A percentile compares a stretch with the other conserved stretches of the same genome.
Evolutionary conservation across 2,329 filamentous ascomycete species (phyloP).

Genomic region (Fusarium chuoi): DNA sequence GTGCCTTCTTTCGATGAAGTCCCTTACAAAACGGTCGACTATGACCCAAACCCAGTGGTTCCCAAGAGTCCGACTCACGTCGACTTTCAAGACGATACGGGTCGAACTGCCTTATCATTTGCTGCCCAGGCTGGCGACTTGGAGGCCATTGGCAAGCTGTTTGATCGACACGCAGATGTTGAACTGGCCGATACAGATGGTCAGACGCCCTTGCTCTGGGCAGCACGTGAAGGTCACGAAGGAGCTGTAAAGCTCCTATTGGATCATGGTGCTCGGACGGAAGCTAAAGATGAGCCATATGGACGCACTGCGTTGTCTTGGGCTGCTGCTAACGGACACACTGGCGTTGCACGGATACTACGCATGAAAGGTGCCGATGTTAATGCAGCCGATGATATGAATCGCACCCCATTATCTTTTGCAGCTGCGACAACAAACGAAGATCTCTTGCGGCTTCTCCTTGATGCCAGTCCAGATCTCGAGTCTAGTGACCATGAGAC

Average conservation of each 20-base stretch:
- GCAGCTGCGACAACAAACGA: not conserved
- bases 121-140: not conserved
- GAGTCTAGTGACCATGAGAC: accelerated
- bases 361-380: not conserved
- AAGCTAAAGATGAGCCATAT: not conserved
- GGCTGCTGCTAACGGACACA: not conserved
- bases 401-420: not conserved
- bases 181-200: not conserved
- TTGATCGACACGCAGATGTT: not conserved
- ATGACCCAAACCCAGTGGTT: not conserved
- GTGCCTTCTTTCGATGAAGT: not conserved
- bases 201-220: not conserved
- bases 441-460: not conserved
- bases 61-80: not conserved
- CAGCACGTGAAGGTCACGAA: not conserved
- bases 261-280: not conserved
- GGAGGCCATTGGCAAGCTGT: not conserved
- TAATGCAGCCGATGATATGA: not conserved
- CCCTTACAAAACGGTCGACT: not conserved
- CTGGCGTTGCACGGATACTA: not conserved
- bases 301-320: not conserved
- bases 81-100: not conserved
- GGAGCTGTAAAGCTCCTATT: not conserved
- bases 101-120: not conserved
- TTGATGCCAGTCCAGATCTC: not conserved